Evolutionary conservation across 306 rosid species (phyloP).

Genomic region (Glycyrrhiza uralensis): DNA sequence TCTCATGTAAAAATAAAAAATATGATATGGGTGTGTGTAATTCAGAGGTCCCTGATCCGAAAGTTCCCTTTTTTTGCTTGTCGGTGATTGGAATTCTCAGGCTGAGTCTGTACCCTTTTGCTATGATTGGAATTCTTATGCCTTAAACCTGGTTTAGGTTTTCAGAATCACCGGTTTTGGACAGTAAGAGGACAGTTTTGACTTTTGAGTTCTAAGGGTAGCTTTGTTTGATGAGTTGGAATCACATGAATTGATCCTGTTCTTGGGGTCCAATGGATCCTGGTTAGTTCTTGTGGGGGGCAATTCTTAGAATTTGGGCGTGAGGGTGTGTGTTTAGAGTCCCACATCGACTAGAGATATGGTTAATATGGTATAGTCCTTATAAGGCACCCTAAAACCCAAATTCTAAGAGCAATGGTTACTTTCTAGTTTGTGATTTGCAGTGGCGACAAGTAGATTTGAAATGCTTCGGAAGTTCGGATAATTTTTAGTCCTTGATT

Average conservation of each 20-base stretch:
- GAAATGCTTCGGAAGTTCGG: neutral
- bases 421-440: neutral
- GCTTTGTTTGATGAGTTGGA: neutral
- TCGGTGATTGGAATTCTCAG: conserved; percentile 11
- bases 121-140: no score
- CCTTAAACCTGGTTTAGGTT: neutral
- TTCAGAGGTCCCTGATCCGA: neutral
- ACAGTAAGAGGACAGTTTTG: neutral
- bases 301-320: no score
- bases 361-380: no score
- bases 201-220: neutral
- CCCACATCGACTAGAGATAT: no score
- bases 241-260: neutral
- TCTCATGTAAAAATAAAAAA: neutral
- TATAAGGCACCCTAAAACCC: no score
- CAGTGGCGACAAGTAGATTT: neutral
- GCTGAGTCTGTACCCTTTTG: no score
- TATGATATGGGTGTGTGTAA: neutral
- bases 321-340: no score
- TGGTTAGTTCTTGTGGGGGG: neutral
- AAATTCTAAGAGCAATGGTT: no score
- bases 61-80: neutral
- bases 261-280: conserved; percentile 2
- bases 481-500: neutral
- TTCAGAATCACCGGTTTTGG: neutral